Percentiles rank a stretch among this genome's conserved stretches.
Evolutionary conservation across 257 asterid species (phyloP).

Genomic region (Verbena officinalis): DNA sequence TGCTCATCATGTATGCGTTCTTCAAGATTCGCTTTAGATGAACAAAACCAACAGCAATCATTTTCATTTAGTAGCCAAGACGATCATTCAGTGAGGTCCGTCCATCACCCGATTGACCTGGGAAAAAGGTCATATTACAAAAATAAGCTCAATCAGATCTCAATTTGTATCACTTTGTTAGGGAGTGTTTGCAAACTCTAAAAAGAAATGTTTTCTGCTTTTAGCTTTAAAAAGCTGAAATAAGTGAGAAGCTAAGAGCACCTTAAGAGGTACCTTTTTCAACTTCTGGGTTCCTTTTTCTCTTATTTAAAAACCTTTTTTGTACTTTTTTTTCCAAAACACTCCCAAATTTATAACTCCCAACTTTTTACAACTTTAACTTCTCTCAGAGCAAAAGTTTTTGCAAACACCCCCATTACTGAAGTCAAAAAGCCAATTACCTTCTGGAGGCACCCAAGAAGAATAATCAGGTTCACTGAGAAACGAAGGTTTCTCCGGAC

Average conservation of each 20-base stretch:
- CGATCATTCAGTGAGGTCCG: slow-evolving; percentile 90
- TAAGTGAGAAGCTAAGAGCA: no score
- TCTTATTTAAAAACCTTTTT: no score
- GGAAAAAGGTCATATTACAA: slow-evolving; percentile 22
- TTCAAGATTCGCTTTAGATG: neutral
- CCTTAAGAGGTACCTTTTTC: no score
- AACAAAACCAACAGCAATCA: slow-evolving; percentile 4
- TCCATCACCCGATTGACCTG: slow-evolving; percentile 98
- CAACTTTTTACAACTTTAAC: no score
- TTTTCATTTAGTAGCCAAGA: slow-evolving; percentile 59
- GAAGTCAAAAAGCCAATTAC: slow-evolving; percentile 40
- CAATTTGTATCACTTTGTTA: neutral
- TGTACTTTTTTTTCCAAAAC: no score
- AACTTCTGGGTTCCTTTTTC: no score
- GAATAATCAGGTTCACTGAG: slow-evolving; percentile 52
- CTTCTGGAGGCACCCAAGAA: slow-evolving; percentile 97
- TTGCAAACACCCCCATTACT: no score
- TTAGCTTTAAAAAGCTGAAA: no score
- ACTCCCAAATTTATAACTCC: no score
- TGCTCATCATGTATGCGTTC: neutral
- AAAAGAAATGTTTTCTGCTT: no score
- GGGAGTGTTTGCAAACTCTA: no score
- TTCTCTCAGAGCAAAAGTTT: no score
- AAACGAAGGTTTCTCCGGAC: slow-evolving; percentile 84
- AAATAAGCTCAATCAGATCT: slow-evolving; percentile 12